phyloP scores from a whole-genome alignment of 73 alveolate genomes.

The Stentor roeselii region DNA sequence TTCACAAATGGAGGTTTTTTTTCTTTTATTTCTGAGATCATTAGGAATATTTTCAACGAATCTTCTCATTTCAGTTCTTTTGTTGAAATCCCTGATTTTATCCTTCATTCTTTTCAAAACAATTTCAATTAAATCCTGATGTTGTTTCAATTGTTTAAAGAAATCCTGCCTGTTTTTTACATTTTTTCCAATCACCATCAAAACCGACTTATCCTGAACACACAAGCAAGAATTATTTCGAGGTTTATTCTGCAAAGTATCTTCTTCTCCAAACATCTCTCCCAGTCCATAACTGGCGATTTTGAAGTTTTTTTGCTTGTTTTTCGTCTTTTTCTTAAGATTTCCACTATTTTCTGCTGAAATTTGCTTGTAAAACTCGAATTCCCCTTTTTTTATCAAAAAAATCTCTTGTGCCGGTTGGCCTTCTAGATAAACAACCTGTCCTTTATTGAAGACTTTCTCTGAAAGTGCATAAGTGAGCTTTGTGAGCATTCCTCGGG shows the following conservation, averaged over 20 bases:
- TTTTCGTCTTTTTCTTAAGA: background rate
- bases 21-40: background rate
- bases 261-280: constrained; percentile 30
- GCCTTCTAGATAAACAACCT: constrained; percentile 46
- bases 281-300: constrained; percentile 17
- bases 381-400: constrained; percentile 49
- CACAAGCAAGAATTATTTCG: background rate
- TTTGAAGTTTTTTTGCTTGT: background rate
- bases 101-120: background rate
- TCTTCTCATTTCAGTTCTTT: background rate
- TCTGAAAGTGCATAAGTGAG: constrained; percentile 47
- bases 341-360: background rate
- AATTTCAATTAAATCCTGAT: no score
- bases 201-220: background rate
- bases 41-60: background rate
- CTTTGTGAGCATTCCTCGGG: constrained; percentile 47
- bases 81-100: background rate
- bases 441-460: constrained; percentile 32
- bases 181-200: background rate
- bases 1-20: background rate
- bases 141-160: background rate
- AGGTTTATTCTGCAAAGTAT: background rate
- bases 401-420: constrained; percentile 28
- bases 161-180: constrained; percentile 13
- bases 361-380: constrained; percentile 41